Base-by-base conservation (phyloP, 2,329 filamentous ascomycete species). In the Rasamsonia emersonii region DNA sequence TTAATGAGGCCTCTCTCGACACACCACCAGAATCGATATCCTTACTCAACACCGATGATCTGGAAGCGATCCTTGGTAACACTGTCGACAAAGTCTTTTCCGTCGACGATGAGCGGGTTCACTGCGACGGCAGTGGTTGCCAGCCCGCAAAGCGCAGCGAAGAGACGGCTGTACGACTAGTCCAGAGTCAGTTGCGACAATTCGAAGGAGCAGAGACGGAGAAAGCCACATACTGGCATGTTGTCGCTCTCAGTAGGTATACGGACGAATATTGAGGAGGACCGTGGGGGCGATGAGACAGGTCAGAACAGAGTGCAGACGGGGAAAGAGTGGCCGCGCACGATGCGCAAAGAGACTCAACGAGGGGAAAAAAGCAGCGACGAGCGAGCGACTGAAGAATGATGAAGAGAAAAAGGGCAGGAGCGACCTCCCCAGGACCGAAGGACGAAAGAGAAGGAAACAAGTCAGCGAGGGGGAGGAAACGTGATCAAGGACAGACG, bases 51-150 rank as follows among this genome's bases (percentile, higher is more conserved):
- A 52, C 74, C 75, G 37, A 78, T 60, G 37, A 79, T 69, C 59
- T 76, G 68, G 54, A 79, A 70, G 28, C 75, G 69, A 43, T 73
- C 67, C 35, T 67, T 66, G 11, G 70, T 74, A 33, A 68, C 60
- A 20, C 64, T 65, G 52, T 77, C 70, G 45, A 79, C 65, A 54
- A 79, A 78, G 51, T 79, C 69, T 53, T 73, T 70, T 37, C 73
- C 72, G 34, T 68, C 51, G 31, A 78, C 68, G 36, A 68, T 64
- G 35, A 79, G 61, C 5, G 73, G 67, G 33, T 69, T 67, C 26
- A 77, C 68, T 17, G 73, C 73, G 13, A 59, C 49, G 23, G 62
- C 65, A 43, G 68, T 55, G 44, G 62, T 55, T 24, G 65, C 53
- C 34, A 67, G 53, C 33, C 56, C 59, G 46, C 53, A 59, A 31